phyloP scores from a whole-genome alignment of 2,329 filamentous ascomycete genomes.

The Paecilomyces sp. region DNA sequence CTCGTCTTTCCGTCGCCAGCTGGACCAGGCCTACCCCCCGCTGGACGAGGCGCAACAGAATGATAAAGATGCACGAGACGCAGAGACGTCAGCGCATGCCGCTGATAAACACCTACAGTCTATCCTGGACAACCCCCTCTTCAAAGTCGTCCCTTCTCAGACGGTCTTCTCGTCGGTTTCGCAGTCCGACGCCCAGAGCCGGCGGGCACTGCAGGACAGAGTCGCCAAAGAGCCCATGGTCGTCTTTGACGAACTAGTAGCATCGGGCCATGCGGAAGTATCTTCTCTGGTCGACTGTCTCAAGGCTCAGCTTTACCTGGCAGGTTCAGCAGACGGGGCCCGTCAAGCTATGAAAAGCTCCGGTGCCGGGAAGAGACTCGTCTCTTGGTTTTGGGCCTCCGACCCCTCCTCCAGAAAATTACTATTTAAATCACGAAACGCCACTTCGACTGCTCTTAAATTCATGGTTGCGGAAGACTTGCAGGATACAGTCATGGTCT shows the following conservation, averaged over 20 bases:
- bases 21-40: slow-evolving; percentile 51
- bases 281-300: slow-evolving; percentile 22
- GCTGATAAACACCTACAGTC: slow-evolving; percentile 30
- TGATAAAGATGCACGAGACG: slow-evolving; percentile 12
- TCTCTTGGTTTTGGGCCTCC: slow-evolving; percentile 36
- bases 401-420: slow-evolving; percentile 18
- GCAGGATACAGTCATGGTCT: slow-evolving; percentile 24
- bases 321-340: slow-evolving; percentile 13
- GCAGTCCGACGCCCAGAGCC: slow-evolving; percentile 5
- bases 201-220: slow-evolving; percentile 10
- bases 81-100: slow-evolving; percentile 22
- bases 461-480: slow-evolving; percentile 34
- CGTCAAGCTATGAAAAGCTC: slow-evolving; percentile 26
- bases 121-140: slow-evolving; percentile 36
- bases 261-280: slow-evolving; percentile 24
- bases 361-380: slow-evolving; percentile 24
- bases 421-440: slow-evolving; percentile 21
- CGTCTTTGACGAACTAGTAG: slow-evolving; percentile 31
- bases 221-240: slow-evolving; percentile 25
- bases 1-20: slow-evolving; percentile 55
- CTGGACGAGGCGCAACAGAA: slow-evolving; percentile 12
- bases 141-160: slow-evolving; percentile 28
- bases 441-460: slow-evolving; percentile 22
- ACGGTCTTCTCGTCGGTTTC: slow-evolving; percentile 7
- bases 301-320: slow-evolving; percentile 24